Conservation (phyloP, 371 early-diverging fungal genomes). For the Mucor plumbeus region DNA sequence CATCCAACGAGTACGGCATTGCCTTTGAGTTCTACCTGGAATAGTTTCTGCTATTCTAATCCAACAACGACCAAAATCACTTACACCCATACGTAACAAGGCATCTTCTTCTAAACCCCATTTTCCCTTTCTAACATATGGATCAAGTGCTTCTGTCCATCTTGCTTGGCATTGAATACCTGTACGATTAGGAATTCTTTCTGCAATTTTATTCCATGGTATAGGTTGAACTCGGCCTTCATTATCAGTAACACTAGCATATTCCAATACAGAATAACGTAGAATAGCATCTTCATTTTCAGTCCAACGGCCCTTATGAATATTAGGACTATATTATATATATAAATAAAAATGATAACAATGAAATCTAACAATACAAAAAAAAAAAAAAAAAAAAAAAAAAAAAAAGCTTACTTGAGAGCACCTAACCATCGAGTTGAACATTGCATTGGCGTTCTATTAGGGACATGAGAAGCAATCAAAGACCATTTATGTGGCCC, state of each 20-base stretch:
- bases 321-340: constrained; percentile 59
- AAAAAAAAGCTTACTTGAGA: constrained; percentile 51
- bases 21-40: constrained; percentile 73
- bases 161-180: constrained; percentile 79
- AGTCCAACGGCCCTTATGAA: constrained; percentile 74
- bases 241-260: constrained; percentile 47
- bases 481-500: constrained; percentile 68
- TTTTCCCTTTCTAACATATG: constrained; percentile 68
- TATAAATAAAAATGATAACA: no score
- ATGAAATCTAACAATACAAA: neutral
- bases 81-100: constrained; percentile 57
- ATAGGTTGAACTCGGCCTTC: constrained; percentile 59
- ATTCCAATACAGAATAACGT: constrained; percentile 51
- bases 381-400: neutral
- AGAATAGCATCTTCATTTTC: constrained; percentile 61
- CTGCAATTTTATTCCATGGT: constrained; percentile 68
- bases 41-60: constrained; percentile 74
- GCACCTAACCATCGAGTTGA: constrained; percentile 72
- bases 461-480: constrained; percentile 67
- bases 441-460: constrained; percentile 73
- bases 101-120: constrained; percentile 72
- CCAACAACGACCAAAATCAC: constrained; percentile 66
- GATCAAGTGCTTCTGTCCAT: constrained; percentile 79
- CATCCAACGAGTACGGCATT: constrained; percentile 78
- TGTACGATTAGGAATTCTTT: constrained; percentile 63